These are phyloP conservation scores for Isabelozyma rhagii DNA, from an alignment of 805 yeast species.

Conservation along the genomic window DNA sequence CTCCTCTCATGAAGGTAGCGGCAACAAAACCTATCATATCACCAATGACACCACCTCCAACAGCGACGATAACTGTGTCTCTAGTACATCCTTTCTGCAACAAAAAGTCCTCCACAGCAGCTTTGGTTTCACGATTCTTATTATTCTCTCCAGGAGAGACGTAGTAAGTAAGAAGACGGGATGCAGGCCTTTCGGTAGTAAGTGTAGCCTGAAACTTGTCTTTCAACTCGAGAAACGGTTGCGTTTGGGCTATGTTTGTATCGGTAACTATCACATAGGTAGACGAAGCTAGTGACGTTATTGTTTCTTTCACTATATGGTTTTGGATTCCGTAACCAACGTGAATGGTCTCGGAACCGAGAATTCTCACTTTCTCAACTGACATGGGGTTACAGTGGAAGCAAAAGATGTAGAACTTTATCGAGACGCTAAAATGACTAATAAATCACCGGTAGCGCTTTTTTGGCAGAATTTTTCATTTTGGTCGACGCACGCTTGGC, in stretches of 20 bases:
- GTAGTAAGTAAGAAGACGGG: constrained; percentile 69
- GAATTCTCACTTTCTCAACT: constrained; percentile 61
- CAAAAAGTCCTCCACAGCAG: constrained; percentile 86
- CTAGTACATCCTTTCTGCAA: constrained; percentile 85
- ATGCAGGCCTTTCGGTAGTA: constrained; percentile 38
- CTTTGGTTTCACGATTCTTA: constrained; percentile 86
- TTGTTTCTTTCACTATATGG: constrained; percentile 68
- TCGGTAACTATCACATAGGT: constrained; percentile 93
- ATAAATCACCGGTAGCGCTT: neutral
- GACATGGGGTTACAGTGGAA: neutral
- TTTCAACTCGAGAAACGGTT: constrained; percentile 51
- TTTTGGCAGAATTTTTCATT: neutral
- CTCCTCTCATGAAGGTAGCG: constrained; percentile 99
- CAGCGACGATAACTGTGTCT: constrained; percentile 89
- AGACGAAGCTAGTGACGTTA: constrained; percentile 66
- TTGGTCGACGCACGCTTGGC: neutral
- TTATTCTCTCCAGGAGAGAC: constrained; percentile 93
- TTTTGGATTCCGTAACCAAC: constrained; percentile 81
- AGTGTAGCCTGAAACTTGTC: constrained; percentile 40
- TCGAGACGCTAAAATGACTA: neutral
- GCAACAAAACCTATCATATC: constrained; percentile 99
- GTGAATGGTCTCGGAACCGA: constrained; percentile 82
- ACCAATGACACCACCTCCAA: constrained; percentile 98
- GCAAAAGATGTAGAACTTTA: too few species aligned
- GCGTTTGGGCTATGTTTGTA: constrained; percentile 67